Evolutionary conservation across 768 basidiomycete species (phyloP), one percentile per base, ranked within the genome.

Genomic region (Mycena chlorophos): DNA sequence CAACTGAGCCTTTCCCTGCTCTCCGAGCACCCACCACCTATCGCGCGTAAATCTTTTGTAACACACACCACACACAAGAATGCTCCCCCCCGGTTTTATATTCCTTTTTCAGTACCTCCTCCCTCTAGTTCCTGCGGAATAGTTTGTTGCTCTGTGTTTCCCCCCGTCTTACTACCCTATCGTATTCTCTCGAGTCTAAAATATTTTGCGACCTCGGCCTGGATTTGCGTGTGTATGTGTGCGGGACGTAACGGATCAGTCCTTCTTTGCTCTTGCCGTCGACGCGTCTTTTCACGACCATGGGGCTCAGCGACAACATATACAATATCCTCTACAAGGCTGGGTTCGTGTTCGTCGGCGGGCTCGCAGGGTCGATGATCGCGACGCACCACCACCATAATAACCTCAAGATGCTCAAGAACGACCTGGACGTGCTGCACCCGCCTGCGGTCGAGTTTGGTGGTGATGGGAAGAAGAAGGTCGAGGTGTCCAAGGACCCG

Each of bases 1-100:
- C 58, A 69, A 71, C 61, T 69, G 66, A 69, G 26, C 39, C 13
- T 30, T 29, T 23, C 40, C 19, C 40, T 23, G 16, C 16, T 43
- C 22, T 23, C 19, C 46, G 22, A 31, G 26, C 37, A 22, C 28
- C 31, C 6, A 37, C 43, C 42, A 16, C 29, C 26, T 49, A 49
- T 48, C 40, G 40, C 54, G 48, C 52, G 51, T 58, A 37, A 49
- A 51, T 58, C 23, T 50, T 29, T 31, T 54, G n/a, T n/a, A n/a
- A n/a, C n/a, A n/a, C n/a, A n/a, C n/a, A n/a, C n/a, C n/a, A n/a
- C n/a, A 42, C n/a, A 52, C 54, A 53, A 52, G 52, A 52, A 58
- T 53, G 38, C 48, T 40, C 22, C 27, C 28, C n/a, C n/a, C n/a
- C n/a, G n/a, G 52, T 25, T 51, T 43, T 31, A 52, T 28, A 43